Conservation (phyloP, 768 basidiomycete genomes). For the Filobasidium wieringae region DNA sequence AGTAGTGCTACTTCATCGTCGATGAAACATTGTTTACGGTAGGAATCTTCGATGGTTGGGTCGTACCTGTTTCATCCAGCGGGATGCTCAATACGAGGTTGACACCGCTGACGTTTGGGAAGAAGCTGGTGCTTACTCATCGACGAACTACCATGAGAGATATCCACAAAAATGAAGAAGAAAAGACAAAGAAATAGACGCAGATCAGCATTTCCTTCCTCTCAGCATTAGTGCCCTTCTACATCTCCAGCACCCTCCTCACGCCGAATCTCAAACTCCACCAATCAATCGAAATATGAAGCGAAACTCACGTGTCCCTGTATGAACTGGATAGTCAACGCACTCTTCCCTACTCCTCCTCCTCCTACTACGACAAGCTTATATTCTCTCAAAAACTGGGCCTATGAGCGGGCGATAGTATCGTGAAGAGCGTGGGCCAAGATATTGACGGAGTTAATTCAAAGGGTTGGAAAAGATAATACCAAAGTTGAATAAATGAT, state of each 20-base stretch:
- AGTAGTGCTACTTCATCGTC: slow-evolving; percentile 97
- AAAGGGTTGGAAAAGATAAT: too few species aligned
- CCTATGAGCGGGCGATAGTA: too few species aligned
- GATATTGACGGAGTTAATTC: too few species aligned
- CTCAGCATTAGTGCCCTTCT: too few species aligned
- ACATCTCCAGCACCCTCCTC: too few species aligned
- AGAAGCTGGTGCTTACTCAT: slow-evolving; percentile 24
- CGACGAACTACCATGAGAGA: slow-evolving; percentile 39
- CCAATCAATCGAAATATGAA: background rate
- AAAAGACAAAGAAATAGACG: background rate
- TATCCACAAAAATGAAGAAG: too few species aligned
- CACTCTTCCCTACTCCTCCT: slow-evolving; percentile 84
- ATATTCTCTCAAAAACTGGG: slow-evolving; percentile 69
- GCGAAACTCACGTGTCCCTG: slow-evolving; percentile 44
- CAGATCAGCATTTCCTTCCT: slow-evolving; percentile 15
- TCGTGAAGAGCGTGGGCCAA: too few species aligned
- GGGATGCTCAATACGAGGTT: background rate
- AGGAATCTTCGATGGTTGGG: slow-evolving; percentile 95
- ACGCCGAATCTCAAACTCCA: background rate
- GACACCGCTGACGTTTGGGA: background rate
- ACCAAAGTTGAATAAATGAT: too few species aligned
- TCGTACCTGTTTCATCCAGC: slow-evolving; percentile 41
- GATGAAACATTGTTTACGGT: slow-evolving; percentile 91
- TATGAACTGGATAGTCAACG: slow-evolving; percentile 94
- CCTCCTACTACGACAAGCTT: slow-evolving; percentile 98